A percentile compares a stretch with the other conserved stretches of the same genome.
These are phyloP conservation scores for Colletotrichum sp. DNA, from an alignment of 2,329 filamentous ascomycete species.

Conservation along the genomic window DNA sequence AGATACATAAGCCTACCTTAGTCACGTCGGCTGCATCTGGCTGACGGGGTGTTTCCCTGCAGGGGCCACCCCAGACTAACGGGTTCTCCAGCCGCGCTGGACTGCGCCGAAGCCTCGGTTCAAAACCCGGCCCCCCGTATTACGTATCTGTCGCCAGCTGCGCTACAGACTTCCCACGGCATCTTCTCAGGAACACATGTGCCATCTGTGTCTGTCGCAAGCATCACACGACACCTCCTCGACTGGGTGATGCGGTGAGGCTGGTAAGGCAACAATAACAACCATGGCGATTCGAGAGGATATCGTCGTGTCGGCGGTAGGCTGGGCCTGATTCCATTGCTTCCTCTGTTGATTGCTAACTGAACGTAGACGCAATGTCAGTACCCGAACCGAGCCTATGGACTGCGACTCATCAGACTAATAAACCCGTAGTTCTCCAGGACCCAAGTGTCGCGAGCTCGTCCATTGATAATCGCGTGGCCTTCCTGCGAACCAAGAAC, in stretches of 20 bases:
- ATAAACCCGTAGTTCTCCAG: conserved; percentile 73
- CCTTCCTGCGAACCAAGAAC: conserved; percentile 96
- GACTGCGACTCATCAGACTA: neutral
- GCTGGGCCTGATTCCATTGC: conserved; percentile 29
- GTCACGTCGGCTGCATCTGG: neutral
- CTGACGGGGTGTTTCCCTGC: neutral
- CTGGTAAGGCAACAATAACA: neutral
- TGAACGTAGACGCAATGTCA: conserved; percentile 45
- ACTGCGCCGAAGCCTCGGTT: conserved; percentile 27
- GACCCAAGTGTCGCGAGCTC: conserved; percentile 90
- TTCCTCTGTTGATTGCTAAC: neutral
- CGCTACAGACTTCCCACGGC: neutral
- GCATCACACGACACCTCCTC: neutral
- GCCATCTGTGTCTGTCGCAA: neutral
- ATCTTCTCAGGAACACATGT: neutral
- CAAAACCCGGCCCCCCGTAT: conserved; percentile 26
- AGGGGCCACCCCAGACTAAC: neutral
- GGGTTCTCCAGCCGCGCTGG: conserved; percentile 3
- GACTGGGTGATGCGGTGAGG: neutral
- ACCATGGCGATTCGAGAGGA: conserved; percentile 92
- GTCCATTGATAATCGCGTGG: conserved; percentile 89
- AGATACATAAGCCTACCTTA: neutral
- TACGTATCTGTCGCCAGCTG: neutral
- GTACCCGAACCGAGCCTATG: conserved; percentile 21
- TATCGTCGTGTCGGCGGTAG: conserved; percentile 81